Base-by-base conservation (phyloP, 2,329 filamentous ascomycete genomes). In the Colletotrichum endophyticum region DNA sequence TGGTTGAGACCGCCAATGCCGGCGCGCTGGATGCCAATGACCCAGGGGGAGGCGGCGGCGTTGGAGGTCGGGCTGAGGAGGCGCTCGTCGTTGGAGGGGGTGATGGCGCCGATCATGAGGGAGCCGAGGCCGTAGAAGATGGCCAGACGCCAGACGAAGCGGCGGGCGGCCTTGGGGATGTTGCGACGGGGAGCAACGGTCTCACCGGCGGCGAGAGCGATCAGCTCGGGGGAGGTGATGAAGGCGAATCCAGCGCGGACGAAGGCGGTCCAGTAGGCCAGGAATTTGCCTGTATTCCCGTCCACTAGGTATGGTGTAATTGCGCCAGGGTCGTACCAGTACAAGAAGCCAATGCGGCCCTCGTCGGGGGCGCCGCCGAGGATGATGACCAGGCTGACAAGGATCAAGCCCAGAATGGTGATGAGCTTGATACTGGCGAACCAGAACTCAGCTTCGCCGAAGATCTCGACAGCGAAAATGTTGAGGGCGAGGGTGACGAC, bases 11-110 rank as follows among this genome's bases (percentile, higher is more conserved):
- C 89, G 3, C 86, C 84, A 79, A 96, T 95, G 13, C 91, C 89
- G 7, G 93, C 88, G 27, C 92, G 88, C 74, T 92, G 88, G 91
- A 95, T 95, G 28, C 93, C 92, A 53, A 94, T 87, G 67, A 92
- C 91, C 83, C 93, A 92, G 2, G 93, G 88, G 0, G 93, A 93
- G 3, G 91, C 90, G 11, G 88, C 89, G 11, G 92, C 91, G 79
- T 90, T 87, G 78, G 92, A 92, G 2, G 89, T 89, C 66, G 88
- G 89, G 39, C 85, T 86, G 5, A 92, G 88, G 78, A 96, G 88
- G 9, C 88, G 88, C 0, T 85, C 78, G 79, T 96, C 91, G 77
- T 95, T 88, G 81, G 92, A 94, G 3, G 95, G 88, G 8, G 92
- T 90, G 72, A 93, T 86, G 80, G 91, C 87, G 69, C 92, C 92